Percentiles rank a stretch among this genome's conserved stretches.
These are phyloP conservation scores for Pyrenochaeta sp. DNA, from an alignment of 2,329 filamentous ascomycete species.

Conservation along the genomic window DNA sequence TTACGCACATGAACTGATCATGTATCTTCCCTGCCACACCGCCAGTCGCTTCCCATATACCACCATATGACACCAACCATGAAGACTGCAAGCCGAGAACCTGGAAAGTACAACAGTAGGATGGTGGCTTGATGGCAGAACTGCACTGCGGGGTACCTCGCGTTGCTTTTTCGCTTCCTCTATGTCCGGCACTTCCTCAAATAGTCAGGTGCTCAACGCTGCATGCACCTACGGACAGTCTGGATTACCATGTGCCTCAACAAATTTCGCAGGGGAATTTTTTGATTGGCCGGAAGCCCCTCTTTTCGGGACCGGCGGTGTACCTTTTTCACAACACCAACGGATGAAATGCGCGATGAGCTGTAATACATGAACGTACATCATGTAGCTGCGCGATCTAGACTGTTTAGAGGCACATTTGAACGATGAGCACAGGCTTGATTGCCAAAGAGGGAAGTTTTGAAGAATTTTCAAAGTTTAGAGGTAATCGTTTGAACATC, in stretches of 20 bases:
- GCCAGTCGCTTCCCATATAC: slow-evolving; percentile 15
- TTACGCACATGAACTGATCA: slow-evolving; percentile 25
- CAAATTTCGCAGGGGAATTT: slow-evolving; percentile 33
- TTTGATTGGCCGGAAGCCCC: slow-evolving; percentile 36
- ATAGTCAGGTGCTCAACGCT: slow-evolving; percentile 43
- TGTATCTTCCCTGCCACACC: slow-evolving; percentile 29
- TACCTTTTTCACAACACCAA: slow-evolving; percentile 31
- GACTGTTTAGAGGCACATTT: neutral
- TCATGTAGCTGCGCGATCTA: slow-evolving; percentile 14
- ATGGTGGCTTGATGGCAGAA: slow-evolving; percentile 11
- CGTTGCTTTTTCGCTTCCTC: slow-evolving; percentile 22
- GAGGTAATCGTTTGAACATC: slow-evolving; percentile 2
- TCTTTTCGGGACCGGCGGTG: slow-evolving; percentile 39
- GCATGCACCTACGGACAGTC: slow-evolving; percentile 36
- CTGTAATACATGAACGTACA: slow-evolving; percentile 35
- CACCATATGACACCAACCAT: slow-evolving; percentile 1
- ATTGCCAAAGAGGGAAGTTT: neutral
- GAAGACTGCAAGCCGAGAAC: slow-evolving; percentile 4
- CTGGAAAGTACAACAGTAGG: slow-evolving; percentile 1
- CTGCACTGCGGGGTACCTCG: slow-evolving; percentile 19
- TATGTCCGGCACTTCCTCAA: slow-evolving; percentile 23
- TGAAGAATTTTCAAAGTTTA: slow-evolving; percentile 3
- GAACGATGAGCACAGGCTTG: slow-evolving; percentile 2
- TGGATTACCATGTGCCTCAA: slow-evolving; percentile 38
- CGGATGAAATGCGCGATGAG: slow-evolving; percentile 36